Evolutionary conservation across 306 rosid genomes (phyloP).

Genomic region (Styphnolobium japonicum): DNA sequence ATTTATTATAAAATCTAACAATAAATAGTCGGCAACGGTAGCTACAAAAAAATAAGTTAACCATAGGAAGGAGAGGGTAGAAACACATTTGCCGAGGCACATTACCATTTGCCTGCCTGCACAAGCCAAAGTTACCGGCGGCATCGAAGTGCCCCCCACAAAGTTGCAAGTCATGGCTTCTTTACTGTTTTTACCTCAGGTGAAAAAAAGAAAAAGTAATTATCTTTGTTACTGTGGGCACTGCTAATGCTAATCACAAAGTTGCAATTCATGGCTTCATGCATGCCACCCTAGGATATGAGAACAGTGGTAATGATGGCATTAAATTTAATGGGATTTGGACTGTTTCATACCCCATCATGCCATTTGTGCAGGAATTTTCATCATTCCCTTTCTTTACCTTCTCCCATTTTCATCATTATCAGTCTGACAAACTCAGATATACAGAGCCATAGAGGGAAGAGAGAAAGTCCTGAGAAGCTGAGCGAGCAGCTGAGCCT

Average conservation of each 20-base stretch:
- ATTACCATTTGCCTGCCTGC: slow-evolving; percentile 15
- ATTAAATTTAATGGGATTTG: slow-evolving; percentile 13
- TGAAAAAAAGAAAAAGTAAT: background rate
- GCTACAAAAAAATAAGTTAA: too few species aligned
- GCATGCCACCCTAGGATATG: background rate
- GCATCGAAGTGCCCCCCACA: slow-evolving; percentile 46
- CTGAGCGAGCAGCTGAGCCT: slow-evolving; percentile 12
- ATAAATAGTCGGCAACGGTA: too few species aligned
- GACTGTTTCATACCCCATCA: slow-evolving; percentile 35
- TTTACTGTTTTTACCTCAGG: background rate
- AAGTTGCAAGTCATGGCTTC: too few species aligned
- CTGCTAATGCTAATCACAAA: background rate
- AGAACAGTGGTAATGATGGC: slow-evolving; percentile 16
- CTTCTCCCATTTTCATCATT: slow-evolving; percentile 11
- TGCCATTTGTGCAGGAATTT: slow-evolving; percentile 52
- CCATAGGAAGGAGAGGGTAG: too few species aligned
- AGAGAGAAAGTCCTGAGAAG: slow-evolving; percentile 8
- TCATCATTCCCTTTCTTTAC: slow-evolving; percentile 30
- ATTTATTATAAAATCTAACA: too few species aligned
- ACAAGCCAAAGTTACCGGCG: slow-evolving; percentile 48
- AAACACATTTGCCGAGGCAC: background rate
- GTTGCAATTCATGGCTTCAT: background rate
- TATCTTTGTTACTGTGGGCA: background rate
- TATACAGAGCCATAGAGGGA: background rate
- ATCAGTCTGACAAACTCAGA: slow-evolving; percentile 7